Conservation (phyloP, 495 filamentous ascomycete species). For the Aspergillus bridgeri region DNA sequence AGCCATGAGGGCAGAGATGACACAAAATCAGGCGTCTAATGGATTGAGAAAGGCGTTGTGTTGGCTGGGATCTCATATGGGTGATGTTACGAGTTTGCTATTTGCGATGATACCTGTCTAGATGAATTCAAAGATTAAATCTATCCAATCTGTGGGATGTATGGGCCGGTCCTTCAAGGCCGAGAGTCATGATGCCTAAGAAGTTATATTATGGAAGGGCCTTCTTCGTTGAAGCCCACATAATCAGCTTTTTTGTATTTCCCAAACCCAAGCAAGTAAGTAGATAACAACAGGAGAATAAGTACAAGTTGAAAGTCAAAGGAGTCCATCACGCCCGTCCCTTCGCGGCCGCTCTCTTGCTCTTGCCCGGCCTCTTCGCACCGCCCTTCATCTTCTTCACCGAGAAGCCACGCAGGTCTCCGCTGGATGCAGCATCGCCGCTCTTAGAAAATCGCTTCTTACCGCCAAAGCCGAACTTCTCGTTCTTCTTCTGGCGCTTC, state of each 20-base stretch:
- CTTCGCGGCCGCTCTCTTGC: conserved; percentile 49
- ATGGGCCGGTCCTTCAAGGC: too few relatives aligned
- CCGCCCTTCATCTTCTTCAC: conserved; percentile 77
- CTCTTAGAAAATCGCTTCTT: conserved; percentile 90
- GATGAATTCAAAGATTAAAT: conserved; percentile 2
- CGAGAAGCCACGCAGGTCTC: conserved; percentile 75
- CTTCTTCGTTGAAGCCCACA: conserved; percentile 13
- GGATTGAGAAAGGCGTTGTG: conserved; percentile 1
- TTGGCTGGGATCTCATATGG: neutral
- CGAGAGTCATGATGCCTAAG: neutral
- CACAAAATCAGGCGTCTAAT: conserved; percentile 2
- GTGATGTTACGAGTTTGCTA: neutral
- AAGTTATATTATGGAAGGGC: too few relatives aligned
- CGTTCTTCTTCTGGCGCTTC: conserved; percentile 90
- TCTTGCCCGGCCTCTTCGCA: conserved; percentile 62
- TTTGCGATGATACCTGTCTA: conserved; percentile 1
- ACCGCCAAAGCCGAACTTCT: conserved; percentile 90
- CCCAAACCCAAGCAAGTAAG: conserved; percentile 13
- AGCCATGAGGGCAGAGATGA: neutral
- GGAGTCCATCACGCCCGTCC: conserved; percentile 22
- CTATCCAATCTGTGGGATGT: too few relatives aligned
- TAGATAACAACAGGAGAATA: conserved; percentile 6
- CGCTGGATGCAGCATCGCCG: conserved; percentile 73
- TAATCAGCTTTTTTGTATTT: conserved; percentile 11
- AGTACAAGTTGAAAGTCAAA: conserved; percentile 13